These are phyloP conservation scores for Betula pendula DNA, from an alignment of 306 rosid genomes.

Conservation along the genomic window DNA sequence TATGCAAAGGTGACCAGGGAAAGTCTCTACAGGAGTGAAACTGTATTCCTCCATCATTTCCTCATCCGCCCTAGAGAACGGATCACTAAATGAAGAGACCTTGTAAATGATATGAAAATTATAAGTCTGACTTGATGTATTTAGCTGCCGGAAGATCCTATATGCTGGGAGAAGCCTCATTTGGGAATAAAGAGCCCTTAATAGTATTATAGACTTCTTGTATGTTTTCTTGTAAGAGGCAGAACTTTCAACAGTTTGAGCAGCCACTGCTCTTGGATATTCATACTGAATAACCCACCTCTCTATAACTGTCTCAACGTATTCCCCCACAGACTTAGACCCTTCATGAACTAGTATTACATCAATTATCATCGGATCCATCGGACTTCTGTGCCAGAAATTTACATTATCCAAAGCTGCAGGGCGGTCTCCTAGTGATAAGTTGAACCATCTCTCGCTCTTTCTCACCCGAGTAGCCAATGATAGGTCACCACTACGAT, in stretches of 20 bases:
- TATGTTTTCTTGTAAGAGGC: slow-evolving; percentile 67
- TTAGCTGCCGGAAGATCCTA: slow-evolving; percentile 63
- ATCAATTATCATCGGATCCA: slow-evolving; percentile 86
- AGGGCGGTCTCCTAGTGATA: slow-evolving; percentile 74
- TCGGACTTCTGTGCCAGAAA: slow-evolving; percentile 73
- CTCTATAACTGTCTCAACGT: slow-evolving; percentile 80
- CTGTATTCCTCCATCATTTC: slow-evolving; percentile 53
- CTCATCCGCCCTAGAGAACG: slow-evolving; percentile 69
- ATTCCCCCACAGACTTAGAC: slow-evolving; percentile 19
- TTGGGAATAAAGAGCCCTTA: slow-evolving; percentile 67
- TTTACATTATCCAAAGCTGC: slow-evolving; percentile 66
- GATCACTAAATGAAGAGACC: slow-evolving; percentile 79
- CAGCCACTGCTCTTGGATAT: slow-evolving; percentile 52
- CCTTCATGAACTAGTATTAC: slow-evolving; percentile 68
- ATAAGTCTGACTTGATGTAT: slow-evolving; percentile 47
- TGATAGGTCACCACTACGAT: slow-evolving; percentile 59
- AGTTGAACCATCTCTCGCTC: slow-evolving; percentile 87
- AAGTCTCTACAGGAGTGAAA: slow-evolving; percentile 71
- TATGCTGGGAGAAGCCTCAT: slow-evolving; percentile 87
- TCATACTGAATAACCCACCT: slow-evolving; percentile 90
- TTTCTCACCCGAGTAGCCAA: slow-evolving; percentile 47
- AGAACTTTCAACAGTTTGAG: slow-evolving; percentile 51
- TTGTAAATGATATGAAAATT: slow-evolving; percentile 70
- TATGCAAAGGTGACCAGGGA: slow-evolving; percentile 67
- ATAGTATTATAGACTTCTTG: slow-evolving; percentile 69